Evolutionary conservation across 2,329 filamentous ascomycete species (phyloP), one percentile per base, ranked within the genome.

Genomic region (Ophiostoma novo-ulmi): DNA sequence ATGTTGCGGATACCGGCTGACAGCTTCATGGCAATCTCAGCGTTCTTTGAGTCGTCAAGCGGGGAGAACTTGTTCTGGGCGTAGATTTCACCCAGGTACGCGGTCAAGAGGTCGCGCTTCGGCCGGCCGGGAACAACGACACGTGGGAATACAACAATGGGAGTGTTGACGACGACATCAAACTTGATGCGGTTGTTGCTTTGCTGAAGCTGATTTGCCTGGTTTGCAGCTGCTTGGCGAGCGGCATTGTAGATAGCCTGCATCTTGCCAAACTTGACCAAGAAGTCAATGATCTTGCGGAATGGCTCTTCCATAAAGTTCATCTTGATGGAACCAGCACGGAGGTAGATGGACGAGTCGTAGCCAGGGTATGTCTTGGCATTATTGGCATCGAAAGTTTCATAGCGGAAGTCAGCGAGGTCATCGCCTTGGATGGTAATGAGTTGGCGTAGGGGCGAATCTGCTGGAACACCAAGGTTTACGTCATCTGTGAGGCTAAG

Each of bases 221-320:
- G 94, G 73, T 92, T 94, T 55, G 95, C 92, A 2, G 96, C 95
- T 55, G 94, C 96, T 80, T 97, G 93, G 44, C 96, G 88, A 14
- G 96, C 95, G 61, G 95, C 94, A 77, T 99, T 99, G 83, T 97
- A 99, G 69, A 99, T 91, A 31, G 95, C 94, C 80, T 99, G 95
- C 95, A 99, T 99, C 80, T 97, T 97, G 72, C 96, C 95, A 78
- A 99, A 99, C 77, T 99, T 99, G 78, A 99, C 93, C 63, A 97
- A 84, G 79, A 99, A 99, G 75, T 96, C 92, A 80, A 99, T 92
- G 74, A 99, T 98, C 81, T 98, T 98, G 69, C 95, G 89, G 83
- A 98, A 97, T 0, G 95, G 95, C 79, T 99, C 96, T 73, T 97
- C 94, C 4, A 98, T 82, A 78, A 99, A 99, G 78, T 97, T 98